Evolutionary conservation across 2,329 filamentous ascomycete species (phyloP).

Genomic region (Penicillium freii): DNA sequence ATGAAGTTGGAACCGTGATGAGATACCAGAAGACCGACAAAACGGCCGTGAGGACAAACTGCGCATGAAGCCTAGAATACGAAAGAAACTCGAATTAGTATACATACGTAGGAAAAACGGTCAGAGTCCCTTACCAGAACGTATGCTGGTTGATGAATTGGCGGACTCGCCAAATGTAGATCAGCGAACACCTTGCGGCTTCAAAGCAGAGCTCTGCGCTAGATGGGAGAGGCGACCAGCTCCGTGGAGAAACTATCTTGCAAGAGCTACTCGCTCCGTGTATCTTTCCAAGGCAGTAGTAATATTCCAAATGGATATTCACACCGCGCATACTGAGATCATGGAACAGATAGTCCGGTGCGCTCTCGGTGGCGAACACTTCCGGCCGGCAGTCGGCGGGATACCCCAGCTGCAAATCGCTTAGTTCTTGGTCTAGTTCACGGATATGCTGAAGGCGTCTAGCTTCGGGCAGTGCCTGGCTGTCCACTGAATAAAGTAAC

Average conservation of each 20-base stretch:
- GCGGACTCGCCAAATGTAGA: constrained; percentile 21
- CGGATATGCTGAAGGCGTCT: constrained; percentile 24
- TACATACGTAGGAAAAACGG: not conserved
- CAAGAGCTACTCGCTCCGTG: constrained; percentile 18
- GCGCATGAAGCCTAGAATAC: constrained; percentile 23
- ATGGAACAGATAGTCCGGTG: constrained; percentile 24
- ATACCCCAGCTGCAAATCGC: constrained; percentile 18
- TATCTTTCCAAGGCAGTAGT: constrained; percentile 26
- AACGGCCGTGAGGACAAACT: constrained; percentile 23
- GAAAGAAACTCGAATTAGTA: not conserved
- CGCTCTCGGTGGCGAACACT: constrained; percentile 15
- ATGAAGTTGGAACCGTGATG: constrained; percentile 14
- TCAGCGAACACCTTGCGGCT: constrained; percentile 22
- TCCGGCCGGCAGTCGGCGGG: constrained; percentile 21
- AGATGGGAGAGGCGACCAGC: constrained; percentile 19
- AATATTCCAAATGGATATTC: constrained; percentile 28
- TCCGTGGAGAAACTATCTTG: not conserved
- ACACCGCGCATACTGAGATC: constrained; percentile 27
- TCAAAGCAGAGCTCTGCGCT: constrained; percentile 25
- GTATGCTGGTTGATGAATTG: constrained; percentile 22
- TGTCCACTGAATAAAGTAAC: constrained; percentile 21
- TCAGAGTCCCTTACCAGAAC: constrained; percentile 19
- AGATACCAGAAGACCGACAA: constrained; percentile 25
- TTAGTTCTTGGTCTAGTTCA: constrained; percentile 25
- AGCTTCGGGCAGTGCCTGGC: constrained; percentile 16